These are phyloP conservation scores for Liquidambar formosana DNA, from an alignment of 164 flowering plant genomes.

Conservation along the genomic window DNA sequence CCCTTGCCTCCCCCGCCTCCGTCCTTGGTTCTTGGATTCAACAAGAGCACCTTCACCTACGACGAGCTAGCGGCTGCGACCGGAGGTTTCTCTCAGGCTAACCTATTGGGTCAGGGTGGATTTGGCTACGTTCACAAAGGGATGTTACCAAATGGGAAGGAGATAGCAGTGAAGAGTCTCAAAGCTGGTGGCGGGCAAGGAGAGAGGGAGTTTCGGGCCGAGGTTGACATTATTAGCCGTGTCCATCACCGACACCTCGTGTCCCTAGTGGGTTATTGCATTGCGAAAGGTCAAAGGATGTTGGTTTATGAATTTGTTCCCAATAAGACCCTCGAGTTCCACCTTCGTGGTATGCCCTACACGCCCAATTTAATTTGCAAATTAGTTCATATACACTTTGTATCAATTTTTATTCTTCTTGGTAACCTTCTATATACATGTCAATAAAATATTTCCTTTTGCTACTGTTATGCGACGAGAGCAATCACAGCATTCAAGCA, in stretches of 20 bases:
- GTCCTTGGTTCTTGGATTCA: conserved; percentile 49
- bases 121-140: conserved; percentile 91
- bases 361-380: no score
- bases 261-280: conserved; percentile 78
- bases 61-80: conserved; percentile 80
- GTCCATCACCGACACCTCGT: conserved; percentile 91
- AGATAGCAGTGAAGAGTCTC: conserved; percentile 81
- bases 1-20: conserved; percentile 61
- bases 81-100: conserved; percentile 52
- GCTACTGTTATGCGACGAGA: no score
- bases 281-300: conserved; percentile 59
- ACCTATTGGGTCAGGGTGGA: conserved; percentile 84
- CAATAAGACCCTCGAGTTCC: conserved; percentile 72
- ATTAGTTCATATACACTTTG: no score
- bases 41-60: conserved; percentile 63
- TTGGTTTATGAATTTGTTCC: conserved; percentile 83
- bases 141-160: conserved; percentile 74
- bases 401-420: no score
- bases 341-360: conserved; percentile 82
- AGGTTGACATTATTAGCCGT: conserved; percentile 93
- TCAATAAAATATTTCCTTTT: no score
- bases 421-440: no score
- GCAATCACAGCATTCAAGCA: no score
- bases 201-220: conserved; percentile 83
- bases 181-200: conserved; percentile 85